phyloP scores from a whole-genome alignment of 2,329 filamentous ascomycete genomes.

The Pseudocercospora ulei region DNA sequence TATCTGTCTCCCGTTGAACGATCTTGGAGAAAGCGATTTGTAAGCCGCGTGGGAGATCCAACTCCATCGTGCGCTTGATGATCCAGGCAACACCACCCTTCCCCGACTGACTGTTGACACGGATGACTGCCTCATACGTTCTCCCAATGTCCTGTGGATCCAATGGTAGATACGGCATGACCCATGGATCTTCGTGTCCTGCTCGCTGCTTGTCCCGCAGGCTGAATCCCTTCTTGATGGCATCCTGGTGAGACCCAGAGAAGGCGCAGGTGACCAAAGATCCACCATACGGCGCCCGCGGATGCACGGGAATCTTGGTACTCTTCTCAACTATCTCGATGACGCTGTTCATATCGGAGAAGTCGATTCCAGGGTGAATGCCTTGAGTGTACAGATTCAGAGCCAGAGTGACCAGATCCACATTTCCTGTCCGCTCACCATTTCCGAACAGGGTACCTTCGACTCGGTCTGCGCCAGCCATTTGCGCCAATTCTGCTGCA shows the following conservation, averaged over 20 bases:
- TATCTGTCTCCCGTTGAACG: constrained; percentile 73
- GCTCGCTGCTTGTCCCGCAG: constrained; percentile 53
- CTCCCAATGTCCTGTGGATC: constrained; percentile 89
- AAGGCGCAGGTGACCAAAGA: constrained; percentile 89
- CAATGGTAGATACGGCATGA: constrained; percentile 82
- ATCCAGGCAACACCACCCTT: constrained; percentile 95
- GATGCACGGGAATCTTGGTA: constrained; percentile 90
- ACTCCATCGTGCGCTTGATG: constrained; percentile 75
- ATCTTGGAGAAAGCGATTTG: constrained; percentile 84
- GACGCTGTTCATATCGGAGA: constrained; percentile 75
- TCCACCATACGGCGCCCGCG: constrained; percentile 80
- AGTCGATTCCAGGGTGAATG: constrained; percentile 73
- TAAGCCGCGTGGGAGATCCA: constrained; percentile 84
- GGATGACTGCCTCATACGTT: constrained; percentile 95
- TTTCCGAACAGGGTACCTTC: constrained; percentile 93
- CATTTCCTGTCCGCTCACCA: constrained; percentile 89
- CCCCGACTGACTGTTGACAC: constrained; percentile 91
- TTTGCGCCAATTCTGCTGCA: constrained; percentile 83
- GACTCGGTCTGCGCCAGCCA: constrained; percentile 90
- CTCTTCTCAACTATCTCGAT: constrained; percentile 84
- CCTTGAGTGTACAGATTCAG: constrained; percentile 95
- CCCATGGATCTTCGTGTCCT: constrained; percentile 60
- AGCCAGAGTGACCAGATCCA: constrained; percentile 83
- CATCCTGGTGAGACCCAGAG: constrained; percentile 85
- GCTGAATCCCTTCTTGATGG: constrained; percentile 83